Percentiles rank a stretch among this genome's conserved stretches.
Evolutionary conservation across 2,329 filamentous ascomycete genomes (phyloP).

Genomic region (Graphiopsis chlorocephala): DNA sequence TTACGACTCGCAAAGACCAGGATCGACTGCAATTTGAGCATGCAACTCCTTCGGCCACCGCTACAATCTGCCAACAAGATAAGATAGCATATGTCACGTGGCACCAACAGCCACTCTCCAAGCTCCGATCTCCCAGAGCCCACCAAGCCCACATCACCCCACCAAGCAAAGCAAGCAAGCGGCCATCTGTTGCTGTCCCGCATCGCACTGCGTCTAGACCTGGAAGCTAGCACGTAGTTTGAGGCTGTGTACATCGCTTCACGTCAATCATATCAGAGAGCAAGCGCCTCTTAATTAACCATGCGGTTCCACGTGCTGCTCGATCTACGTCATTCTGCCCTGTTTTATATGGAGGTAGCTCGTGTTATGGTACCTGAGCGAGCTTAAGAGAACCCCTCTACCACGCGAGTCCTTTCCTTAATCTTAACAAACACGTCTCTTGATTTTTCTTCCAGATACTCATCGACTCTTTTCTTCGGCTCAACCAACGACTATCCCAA

Average conservation of each 20-base stretch:
- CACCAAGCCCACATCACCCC: constrained; percentile 4
- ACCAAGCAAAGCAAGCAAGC: neutral
- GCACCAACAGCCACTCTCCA: neutral
- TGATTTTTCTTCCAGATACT: neutral
- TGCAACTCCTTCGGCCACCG: neutral
- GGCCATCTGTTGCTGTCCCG: neutral
- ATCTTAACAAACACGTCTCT: constrained; percentile 6
- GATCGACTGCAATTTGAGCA: neutral
- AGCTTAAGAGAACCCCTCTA: constrained; percentile 4
- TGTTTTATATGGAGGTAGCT: neutral
- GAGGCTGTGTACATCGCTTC: constrained; percentile 4
- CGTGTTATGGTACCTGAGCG: constrained; percentile 1
- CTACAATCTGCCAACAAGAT: neutral
- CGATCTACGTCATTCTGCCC: constrained; percentile 6
- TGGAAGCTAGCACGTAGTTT: neutral
- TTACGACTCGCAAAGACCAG: neutral
- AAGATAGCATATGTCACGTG: neutral
- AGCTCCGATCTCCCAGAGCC: neutral
- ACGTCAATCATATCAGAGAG: neutral
- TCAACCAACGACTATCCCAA: neutral
- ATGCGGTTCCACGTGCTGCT: neutral
- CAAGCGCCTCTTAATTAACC: neutral
- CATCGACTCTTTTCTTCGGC: neutral
- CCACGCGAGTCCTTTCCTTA: neutral
- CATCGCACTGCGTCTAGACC: neutral